Evolutionary conservation across 1,139 yeast species (phyloP).

Genomic region (Geotrichum phurueaensis): DNA sequence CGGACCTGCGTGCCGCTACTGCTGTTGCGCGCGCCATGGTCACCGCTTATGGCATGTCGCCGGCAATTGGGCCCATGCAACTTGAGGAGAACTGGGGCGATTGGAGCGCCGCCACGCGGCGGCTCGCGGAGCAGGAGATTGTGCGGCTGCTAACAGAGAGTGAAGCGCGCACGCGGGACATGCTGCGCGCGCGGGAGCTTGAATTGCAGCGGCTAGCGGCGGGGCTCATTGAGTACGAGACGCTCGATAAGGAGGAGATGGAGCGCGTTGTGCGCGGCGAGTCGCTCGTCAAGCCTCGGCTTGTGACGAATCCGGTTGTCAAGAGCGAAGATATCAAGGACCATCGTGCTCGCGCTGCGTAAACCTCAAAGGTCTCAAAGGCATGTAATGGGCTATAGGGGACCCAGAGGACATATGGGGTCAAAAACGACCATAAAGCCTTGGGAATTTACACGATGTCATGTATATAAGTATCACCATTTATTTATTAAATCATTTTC

Average conservation of each 20-base stretch:
- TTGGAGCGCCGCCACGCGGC: conserved; percentile 86
- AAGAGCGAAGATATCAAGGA: conserved; percentile 41
- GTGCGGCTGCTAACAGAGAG: conserved; percentile 64
- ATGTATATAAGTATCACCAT: too few species aligned
- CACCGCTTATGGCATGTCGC: conserved; percentile 94
- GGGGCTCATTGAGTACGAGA: conserved; percentile 92
- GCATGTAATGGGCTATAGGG: too few species aligned
- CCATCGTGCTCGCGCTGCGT: conserved; percentile 6
- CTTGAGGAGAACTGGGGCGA: conserved; percentile 49
- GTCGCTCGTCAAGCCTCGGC: conserved; percentile 57
- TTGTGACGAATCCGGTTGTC: conserved; percentile 70
- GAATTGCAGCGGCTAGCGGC: conserved; percentile 86
- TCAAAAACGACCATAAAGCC: background rate
- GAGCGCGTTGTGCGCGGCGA: conserved; percentile 80
- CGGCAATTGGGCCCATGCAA: conserved; percentile 84
- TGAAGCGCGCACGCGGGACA: conserved; percentile 68
- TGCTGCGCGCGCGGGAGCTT: conserved; percentile 48
- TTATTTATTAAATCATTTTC: too few species aligned
- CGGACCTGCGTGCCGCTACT: conserved; percentile 86
- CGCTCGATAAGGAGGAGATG: conserved; percentile 86
- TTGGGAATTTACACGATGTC: too few species aligned
- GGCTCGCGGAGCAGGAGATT: conserved; percentile 88
- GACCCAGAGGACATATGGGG: too few species aligned
- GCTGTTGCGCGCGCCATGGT: conserved; percentile 95
- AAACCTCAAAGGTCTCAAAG: background rate